Base-by-base conservation (phyloP, 2,329 filamentous ascomycete genomes). In the Colletotrichum sojae region DNA sequence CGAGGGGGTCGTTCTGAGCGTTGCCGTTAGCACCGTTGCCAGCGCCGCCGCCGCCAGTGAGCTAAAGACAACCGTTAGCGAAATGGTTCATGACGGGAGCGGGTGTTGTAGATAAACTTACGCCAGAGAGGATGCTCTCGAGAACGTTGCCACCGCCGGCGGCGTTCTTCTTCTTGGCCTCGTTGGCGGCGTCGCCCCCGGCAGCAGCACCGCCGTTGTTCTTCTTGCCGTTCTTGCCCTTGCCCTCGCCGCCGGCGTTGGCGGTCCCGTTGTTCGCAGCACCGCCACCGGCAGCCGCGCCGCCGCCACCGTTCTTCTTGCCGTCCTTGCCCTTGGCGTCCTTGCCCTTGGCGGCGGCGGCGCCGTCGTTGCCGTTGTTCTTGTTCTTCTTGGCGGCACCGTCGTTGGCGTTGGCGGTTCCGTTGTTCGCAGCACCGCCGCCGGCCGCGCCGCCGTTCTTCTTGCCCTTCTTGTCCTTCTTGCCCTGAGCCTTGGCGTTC, bases 191-290 rank as follows among this genome's bases (percentile, higher is more conserved):
- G 12, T 43, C 10, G 31, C 13, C 18, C 15, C 18, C 40, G 10
- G 12, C 31, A 9, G 4, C 27, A 10, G 10, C 18, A 31, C 20
- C 20, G 13, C 6, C 27, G 12, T 43, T 31, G 46, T n/a, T 27
- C 8, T 16, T n/a, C 27, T 61, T 53, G 27, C 36, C 36, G 16
- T 36, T 25, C 22, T 60, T 53, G 58, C 39, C 48, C 6, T 13
- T 22, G n/a, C 16, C 15, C 39, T 60, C 65, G 4, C 51, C 63
- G 22, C 5, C 36, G 13, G 67, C 67, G 10, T 56, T 48, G 25
- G 67, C 63, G 5, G 67, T 70, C 27, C 63, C 67, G 52, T 70
- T 71, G 16, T 66, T 66, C 15, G 65, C 65, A 10, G 53, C 59
- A 10, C 49, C 60, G 10, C 52, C 60, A 8, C 20, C 48, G 48